Evolutionary conservation across 192 early-diverging fungal species (phyloP).

Genomic region (Backusella tuberculispora): DNA sequence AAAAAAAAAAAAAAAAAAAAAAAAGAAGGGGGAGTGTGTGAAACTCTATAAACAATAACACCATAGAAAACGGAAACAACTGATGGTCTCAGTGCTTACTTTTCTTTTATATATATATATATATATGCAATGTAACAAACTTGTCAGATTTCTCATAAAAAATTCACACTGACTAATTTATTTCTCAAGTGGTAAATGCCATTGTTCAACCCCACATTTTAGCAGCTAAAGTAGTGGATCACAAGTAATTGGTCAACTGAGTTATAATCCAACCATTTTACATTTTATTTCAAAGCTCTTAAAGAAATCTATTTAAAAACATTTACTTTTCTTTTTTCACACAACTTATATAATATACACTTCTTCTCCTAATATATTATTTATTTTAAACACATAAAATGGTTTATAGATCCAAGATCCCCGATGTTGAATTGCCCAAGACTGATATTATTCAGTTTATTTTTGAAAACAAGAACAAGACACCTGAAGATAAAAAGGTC

Average conservation of each 20-base stretch:
- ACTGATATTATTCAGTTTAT: conserved; percentile 49
- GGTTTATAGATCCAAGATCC: conserved; percentile 42
- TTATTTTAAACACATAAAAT: conserved; percentile 10
- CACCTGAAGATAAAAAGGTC: conserved; percentile 41
- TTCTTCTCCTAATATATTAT: neutral
- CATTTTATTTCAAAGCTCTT: neutral
- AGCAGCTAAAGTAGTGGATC: neutral
- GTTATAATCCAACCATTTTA: neutral
- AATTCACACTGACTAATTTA: conserved; percentile 15
- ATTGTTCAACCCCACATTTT: conserved; percentile 16
- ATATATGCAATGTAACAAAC: neutral
- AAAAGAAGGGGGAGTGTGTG: too few relatives aligned
- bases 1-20: too few relatives aligned
- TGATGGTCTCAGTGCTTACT: too few relatives aligned
- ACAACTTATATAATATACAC: neutral
- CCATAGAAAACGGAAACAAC: too few relatives aligned
- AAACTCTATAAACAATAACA: too few relatives aligned
- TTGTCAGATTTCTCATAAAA: neutral
- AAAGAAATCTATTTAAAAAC: conserved; percentile 8
- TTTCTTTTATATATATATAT: too few relatives aligned
- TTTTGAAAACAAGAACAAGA: conserved; percentile 43
- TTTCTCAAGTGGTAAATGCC: neutral
- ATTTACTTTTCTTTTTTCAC: neutral
- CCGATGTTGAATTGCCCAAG: conserved; percentile 45
- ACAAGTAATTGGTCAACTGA: neutral